Percentiles rank a stretch among this genome's conserved stretches.
These are phyloP conservation scores for Biancaea sappan DNA, from an alignment of 306 rosid species.

Conservation along the genomic window DNA sequence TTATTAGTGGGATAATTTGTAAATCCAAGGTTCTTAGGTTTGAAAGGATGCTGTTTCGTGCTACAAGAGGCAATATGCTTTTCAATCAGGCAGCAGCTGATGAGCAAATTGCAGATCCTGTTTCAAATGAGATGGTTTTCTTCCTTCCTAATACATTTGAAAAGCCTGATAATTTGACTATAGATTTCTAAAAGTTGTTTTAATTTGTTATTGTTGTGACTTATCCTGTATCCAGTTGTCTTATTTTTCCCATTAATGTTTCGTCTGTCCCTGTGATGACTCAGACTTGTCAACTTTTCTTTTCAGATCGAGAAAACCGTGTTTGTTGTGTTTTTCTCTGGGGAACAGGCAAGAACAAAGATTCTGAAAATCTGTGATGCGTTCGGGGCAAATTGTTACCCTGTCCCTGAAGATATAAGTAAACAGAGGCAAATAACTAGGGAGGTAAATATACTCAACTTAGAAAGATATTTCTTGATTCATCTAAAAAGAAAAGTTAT, in stretches of 20 bases:
- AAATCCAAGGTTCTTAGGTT: slow-evolving; percentile 80
- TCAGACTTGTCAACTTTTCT: slow-evolving; percentile 31
- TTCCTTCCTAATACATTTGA: slow-evolving; percentile 42
- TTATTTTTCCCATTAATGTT: slow-evolving; percentile 32
- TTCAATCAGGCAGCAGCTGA: slow-evolving; percentile 91
- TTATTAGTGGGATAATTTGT: slow-evolving; percentile 92
- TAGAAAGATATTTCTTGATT: slow-evolving; percentile 31
- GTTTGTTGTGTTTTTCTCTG: slow-evolving; percentile 95
- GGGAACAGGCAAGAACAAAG: slow-evolving; percentile 92
- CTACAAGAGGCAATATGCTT: slow-evolving; percentile 98
- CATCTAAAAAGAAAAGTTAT: background rate
- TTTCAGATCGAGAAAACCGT: slow-evolving; percentile 94
- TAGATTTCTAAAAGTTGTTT: background rate
- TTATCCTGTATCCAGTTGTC: slow-evolving; percentile 27
- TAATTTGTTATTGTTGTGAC: slow-evolving; percentile 24
- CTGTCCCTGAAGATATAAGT: slow-evolving; percentile 92
- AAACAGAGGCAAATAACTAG: slow-evolving; percentile 91
- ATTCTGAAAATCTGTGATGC: slow-evolving; percentile 97
- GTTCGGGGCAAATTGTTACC: slow-evolving; percentile 95
- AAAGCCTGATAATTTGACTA: slow-evolving; percentile 26
- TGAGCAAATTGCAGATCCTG: slow-evolving; percentile 88
- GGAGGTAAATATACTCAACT: slow-evolving; percentile 68
- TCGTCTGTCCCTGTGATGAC: slow-evolving; percentile 31
- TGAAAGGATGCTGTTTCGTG: slow-evolving; percentile 97
- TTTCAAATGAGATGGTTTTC: slow-evolving; percentile 84